phyloP scores from a whole-genome alignment of 2,329 filamentous ascomycete genomes.

The Arthrocladium fulminans region DNA sequence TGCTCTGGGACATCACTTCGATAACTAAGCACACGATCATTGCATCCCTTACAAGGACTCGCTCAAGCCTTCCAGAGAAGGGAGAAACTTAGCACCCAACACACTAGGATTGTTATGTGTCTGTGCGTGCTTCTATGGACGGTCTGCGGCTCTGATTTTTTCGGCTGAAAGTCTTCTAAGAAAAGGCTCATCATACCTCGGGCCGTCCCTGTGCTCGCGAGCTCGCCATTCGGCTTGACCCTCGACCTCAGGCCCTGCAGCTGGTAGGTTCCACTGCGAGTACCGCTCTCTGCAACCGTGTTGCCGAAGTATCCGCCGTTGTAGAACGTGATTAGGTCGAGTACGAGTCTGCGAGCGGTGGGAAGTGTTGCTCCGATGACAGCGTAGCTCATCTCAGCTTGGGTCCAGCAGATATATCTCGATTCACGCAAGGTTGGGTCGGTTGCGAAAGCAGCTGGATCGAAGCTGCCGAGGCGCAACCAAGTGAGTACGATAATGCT shows the following conservation, averaged over 20 bases:
- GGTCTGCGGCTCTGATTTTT: no score
- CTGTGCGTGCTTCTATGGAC: no score
- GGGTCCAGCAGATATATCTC: conserved; percentile 29
- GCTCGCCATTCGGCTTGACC: not conserved
- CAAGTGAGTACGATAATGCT: conserved; percentile 31
- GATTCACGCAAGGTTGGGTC: conserved; percentile 32
- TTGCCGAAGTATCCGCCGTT: not conserved
- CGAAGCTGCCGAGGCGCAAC: conserved; percentile 32
- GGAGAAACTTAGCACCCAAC: no score
- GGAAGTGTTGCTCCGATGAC: conserved; percentile 37
- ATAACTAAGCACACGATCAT: no score
- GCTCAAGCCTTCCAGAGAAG: no score
- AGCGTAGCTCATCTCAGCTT: conserved; percentile 34
- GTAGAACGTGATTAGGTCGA: conserved; percentile 13
- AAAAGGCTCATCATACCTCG: no score
- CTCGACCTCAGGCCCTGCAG: not conserved
- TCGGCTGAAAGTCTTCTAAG: no score
- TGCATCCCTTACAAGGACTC: no score
- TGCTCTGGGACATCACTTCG: no score
- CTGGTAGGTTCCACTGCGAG: not conserved
- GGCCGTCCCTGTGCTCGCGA: not conserved
- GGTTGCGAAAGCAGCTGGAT: conserved; percentile 24
- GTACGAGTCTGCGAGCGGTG: conserved; percentile 38
- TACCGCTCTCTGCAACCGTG: not conserved
- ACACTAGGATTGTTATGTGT: no score